Conservation (phyloP, 176 grass and related monocot species). For the Raddia distichophylla region DNA sequence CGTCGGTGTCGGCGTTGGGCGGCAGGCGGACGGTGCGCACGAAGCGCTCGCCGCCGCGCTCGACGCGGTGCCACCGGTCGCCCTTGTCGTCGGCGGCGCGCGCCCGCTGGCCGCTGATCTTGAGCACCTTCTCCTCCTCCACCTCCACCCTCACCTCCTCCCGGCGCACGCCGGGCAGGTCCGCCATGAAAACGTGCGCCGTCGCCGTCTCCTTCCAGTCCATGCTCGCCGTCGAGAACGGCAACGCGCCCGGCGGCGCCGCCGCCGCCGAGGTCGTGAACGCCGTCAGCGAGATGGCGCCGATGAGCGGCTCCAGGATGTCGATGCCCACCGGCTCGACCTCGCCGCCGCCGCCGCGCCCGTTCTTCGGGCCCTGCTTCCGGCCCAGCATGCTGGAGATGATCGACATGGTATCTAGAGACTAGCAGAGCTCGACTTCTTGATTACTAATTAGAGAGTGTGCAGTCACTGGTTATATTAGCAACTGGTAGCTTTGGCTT, state of each 20-base stretch:
- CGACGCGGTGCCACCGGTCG: constrained; percentile 66
- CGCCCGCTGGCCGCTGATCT: constrained; percentile 59
- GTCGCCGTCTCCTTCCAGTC: constrained; percentile 83
- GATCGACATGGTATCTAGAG: constrained; percentile 43
- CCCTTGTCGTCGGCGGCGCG: constrained; percentile 54
- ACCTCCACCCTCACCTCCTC: constrained; percentile 78
- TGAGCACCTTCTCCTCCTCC: constrained; percentile 66
- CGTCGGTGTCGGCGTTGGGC: constrained; percentile 50
- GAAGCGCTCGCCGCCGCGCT: constrained; percentile 59
- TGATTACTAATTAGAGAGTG: neutral
- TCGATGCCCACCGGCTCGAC: constrained; percentile 36
- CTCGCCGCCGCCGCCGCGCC: neutral
- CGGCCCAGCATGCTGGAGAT: constrained; percentile 51
- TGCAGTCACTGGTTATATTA: neutral
- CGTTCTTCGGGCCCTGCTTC: constrained; percentile 21
- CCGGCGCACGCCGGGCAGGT: constrained; percentile 57
- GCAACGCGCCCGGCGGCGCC: constrained; percentile 19
- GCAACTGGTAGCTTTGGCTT: neutral
- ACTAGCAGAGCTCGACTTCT: no score
- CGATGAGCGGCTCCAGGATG: constrained; percentile 43
- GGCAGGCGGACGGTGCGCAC: constrained; percentile 54
- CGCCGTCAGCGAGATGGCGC: constrained; percentile 40
- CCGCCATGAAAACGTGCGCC: constrained; percentile 74
- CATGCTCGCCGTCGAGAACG: constrained; percentile 60
- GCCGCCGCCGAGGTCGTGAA: neutral